A percentile compares a stretch with the other conserved stretches of the same genome.
phyloP scores from a whole-genome alignment of 352 stramenopile genomes.

The Phytophthora palmivora region DNA sequence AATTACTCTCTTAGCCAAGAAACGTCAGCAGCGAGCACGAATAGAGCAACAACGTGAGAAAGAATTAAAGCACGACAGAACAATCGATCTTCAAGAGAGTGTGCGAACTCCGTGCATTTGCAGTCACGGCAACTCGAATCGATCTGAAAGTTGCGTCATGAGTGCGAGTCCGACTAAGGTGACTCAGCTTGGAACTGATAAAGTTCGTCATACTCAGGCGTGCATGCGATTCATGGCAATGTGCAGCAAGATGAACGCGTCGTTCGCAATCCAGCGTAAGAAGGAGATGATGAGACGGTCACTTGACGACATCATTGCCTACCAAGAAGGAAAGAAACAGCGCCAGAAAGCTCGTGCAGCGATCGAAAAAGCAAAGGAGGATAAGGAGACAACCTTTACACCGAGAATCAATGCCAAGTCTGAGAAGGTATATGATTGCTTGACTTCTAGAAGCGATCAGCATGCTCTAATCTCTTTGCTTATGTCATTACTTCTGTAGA shows the following conservation, averaged over 20 bases:
- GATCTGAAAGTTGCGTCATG: constrained; percentile 23
- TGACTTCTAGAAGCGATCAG: not conserved
- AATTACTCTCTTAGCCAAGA: constrained; percentile 28
- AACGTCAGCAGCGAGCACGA: constrained; percentile 36
- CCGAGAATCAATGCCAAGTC: constrained; percentile 60
- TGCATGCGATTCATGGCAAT: constrained; percentile 64
- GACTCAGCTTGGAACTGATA: constrained; percentile 8
- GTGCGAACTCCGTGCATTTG: constrained; percentile 55
- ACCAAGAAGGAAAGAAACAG: constrained; percentile 51
- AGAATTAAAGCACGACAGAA: constrained; percentile 27
- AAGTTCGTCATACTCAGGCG: constrained; percentile 39
- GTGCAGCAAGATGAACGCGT: constrained; percentile 58
- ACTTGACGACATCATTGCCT: constrained; percentile 61
- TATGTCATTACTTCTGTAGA: constrained; percentile 29
- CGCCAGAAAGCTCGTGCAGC: constrained; percentile 45
- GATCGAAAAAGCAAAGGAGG: constrained; percentile 37
- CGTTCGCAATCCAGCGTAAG: constrained; percentile 51
- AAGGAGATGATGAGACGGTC: constrained; percentile 58
- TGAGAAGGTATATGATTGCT: constrained; percentile 36
- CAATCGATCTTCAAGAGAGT: constrained; percentile 42
- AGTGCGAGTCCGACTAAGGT: constrained; percentile 22
- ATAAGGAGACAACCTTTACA: constrained; percentile 51
- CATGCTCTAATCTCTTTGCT: not conserved
- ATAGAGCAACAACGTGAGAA: constrained; percentile 33
- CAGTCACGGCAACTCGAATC: constrained; percentile 37